phyloP scores from a whole-genome alignment of 192 early-diverging fungal species.

The Rhizoclosmatium globosum region DNA sequence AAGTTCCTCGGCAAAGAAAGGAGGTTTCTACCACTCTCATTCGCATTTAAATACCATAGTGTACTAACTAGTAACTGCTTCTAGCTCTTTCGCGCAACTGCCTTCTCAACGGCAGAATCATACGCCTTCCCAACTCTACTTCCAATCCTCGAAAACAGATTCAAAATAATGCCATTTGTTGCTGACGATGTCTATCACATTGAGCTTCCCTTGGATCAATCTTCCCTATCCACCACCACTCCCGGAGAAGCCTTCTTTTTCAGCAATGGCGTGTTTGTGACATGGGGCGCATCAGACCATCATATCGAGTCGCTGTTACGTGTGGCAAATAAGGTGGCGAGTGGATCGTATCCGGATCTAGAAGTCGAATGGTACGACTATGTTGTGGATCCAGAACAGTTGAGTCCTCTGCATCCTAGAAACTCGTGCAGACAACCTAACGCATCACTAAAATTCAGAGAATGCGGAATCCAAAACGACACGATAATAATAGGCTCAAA shows the following conservation, averaged over 20 bases:
- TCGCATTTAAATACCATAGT: neutral
- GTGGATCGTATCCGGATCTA: constrained; percentile 41
- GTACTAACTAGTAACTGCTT: neutral
- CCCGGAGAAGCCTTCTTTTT: constrained; percentile 54
- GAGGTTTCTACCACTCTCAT: neutral
- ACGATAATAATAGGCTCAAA: constrained; percentile 58
- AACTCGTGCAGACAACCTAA: neutral
- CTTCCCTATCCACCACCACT: neutral
- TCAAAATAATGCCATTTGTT: constrained; percentile 55
- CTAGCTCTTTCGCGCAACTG: constrained; percentile 41
- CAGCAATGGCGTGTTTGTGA: constrained; percentile 60
- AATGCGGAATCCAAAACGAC: constrained; percentile 56
- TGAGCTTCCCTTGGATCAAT: constrained; percentile 18
- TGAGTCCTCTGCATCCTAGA: neutral
- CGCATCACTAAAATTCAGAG: constrained; percentile 4
- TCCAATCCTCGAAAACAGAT: constrained; percentile 50
- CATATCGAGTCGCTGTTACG: constrained; percentile 50
- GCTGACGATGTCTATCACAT: constrained; percentile 65
- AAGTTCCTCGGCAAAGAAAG: neutral
- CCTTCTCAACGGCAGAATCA: constrained; percentile 61
- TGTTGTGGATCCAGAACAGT: constrained; percentile 50
- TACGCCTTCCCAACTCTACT: constrained; percentile 56
- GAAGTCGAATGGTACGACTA: constrained; percentile 67
- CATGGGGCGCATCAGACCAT: constrained; percentile 59
- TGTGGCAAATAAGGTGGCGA: constrained; percentile 54